Conservation (phyloP, 148 eudicot genomes). For the Polygonum aviculare region DNA sequence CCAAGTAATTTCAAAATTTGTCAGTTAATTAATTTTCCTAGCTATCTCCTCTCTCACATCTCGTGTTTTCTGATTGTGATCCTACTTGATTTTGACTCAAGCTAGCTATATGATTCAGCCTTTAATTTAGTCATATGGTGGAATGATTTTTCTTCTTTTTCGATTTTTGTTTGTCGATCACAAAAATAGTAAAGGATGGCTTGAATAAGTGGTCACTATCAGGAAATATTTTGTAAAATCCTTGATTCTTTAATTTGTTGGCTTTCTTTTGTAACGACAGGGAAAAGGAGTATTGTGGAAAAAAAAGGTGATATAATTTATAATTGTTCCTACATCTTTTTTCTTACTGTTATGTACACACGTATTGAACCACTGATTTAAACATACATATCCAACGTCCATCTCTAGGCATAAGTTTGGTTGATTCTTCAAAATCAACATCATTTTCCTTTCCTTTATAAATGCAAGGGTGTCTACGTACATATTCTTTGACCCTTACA, state of each 20-base stretch:
- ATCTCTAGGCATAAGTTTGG: background rate
- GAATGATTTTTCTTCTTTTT: background rate
- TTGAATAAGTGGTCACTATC: conserved; percentile 6
- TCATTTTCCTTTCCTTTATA: background rate
- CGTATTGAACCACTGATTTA: background rate
- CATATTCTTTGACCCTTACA: background rate
- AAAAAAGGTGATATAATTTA: background rate
- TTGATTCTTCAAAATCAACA: conserved; percentile 4
- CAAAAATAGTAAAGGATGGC: background rate
- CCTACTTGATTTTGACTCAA: conserved; percentile 9
- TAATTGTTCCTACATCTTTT: background rate
- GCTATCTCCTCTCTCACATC: background rate
- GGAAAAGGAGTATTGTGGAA: background rate
- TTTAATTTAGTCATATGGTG: background rate
- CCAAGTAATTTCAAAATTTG: conserved; percentile 3
- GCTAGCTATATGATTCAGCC: background rate
- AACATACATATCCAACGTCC: too few relatives aligned
- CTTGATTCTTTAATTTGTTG: background rate
- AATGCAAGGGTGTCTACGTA: background rate
- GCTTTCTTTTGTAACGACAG: conserved; percentile 4
- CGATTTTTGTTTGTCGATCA: background rate
- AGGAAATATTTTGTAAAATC: conserved; percentile 7
- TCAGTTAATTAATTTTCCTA: background rate
- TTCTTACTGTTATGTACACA: background rate
- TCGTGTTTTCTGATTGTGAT: conserved; percentile 7